Percentiles rank a stretch among this genome's conserved stretches.
These are phyloP conservation scores for Citropsis articulata DNA, from an alignment of 345 rosid genomes.

Conservation along the genomic window DNA sequence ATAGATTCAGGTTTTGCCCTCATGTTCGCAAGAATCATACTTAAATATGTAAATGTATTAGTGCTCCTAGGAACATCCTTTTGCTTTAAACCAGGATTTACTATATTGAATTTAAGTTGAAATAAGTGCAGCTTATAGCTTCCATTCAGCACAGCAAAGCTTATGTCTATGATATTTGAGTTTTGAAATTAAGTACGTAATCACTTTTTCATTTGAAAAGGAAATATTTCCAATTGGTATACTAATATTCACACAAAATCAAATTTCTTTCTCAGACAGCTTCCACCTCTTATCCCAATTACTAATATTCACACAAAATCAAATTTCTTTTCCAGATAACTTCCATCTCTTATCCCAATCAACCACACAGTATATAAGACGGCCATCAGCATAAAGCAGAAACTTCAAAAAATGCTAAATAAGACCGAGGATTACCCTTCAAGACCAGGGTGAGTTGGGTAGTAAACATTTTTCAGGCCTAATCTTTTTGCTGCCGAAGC, in stretches of 20 bases:
- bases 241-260: neutral
- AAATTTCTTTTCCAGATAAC: neutral
- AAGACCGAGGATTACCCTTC: slow-evolving; percentile 63
- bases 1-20: neutral
- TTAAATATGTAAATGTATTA: neutral
- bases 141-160: neutral
- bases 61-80: neutral
- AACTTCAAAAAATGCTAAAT: neutral
- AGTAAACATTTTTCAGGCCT: slow-evolving; percentile 70
- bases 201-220: neutral
- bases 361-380: neutral
- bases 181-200: neutral
- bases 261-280: neutral
- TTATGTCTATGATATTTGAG: neutral
- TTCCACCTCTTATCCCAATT: neutral
- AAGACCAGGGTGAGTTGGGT: slow-evolving; percentile 75
- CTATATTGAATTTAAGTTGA: neutral
- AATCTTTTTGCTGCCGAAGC: slow-evolving; percentile 76
- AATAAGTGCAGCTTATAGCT: neutral
- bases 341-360: neutral
- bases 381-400: neutral
- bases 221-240: neutral
- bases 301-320: neutral
- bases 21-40: neutral
- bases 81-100: neutral